A percentile compares a stretch with the other conserved stretches of the same genome.
Evolutionary conservation across 257 asterid genomes (phyloP).

Genomic region (Salvia miltiorrhiza): DNA sequence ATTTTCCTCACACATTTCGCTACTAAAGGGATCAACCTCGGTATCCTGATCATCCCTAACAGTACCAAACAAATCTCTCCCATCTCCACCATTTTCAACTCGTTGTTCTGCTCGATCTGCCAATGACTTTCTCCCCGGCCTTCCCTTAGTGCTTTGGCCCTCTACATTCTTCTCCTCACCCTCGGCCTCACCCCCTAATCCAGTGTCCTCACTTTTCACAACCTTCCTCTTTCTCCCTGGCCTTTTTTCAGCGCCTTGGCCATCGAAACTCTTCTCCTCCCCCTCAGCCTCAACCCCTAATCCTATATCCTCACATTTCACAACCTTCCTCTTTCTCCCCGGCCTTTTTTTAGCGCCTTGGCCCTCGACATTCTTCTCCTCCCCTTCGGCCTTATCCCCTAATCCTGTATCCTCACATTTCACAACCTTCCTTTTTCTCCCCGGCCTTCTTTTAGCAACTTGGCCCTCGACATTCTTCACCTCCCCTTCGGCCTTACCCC

Average conservation of each 20-base stretch:
- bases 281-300: background rate
- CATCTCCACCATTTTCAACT: conserved; percentile 8
- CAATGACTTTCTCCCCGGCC: conserved; percentile 15
- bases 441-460: conserved; percentile 11
- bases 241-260: conserved; percentile 5
- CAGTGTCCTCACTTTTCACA: conserved; percentile 6
- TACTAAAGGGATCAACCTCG: background rate
- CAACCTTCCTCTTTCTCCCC: conserved; percentile 13
- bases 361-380: background rate
- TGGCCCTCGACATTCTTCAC: background rate
- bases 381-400: conserved; percentile 9
- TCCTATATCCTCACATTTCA: background rate
- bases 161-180: conserved; percentile 12
- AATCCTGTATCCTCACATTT: background rate
- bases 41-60: conserved; percentile 20
- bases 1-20: conserved; percentile 22
- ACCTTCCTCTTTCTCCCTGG: conserved; percentile 10
- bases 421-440: conserved; percentile 7
- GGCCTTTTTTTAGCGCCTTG: conserved; percentile 7
- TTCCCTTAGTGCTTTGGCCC: conserved; percentile 3
- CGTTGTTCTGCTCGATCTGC: background rate
- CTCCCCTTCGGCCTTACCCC: conserved; percentile 9
- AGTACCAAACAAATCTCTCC: background rate
- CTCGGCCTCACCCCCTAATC: background rate
- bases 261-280: background rate